Evolutionary conservation across 768 basidiomycete species (phyloP).

Genomic region (Boletus subcaerulescens): DNA sequence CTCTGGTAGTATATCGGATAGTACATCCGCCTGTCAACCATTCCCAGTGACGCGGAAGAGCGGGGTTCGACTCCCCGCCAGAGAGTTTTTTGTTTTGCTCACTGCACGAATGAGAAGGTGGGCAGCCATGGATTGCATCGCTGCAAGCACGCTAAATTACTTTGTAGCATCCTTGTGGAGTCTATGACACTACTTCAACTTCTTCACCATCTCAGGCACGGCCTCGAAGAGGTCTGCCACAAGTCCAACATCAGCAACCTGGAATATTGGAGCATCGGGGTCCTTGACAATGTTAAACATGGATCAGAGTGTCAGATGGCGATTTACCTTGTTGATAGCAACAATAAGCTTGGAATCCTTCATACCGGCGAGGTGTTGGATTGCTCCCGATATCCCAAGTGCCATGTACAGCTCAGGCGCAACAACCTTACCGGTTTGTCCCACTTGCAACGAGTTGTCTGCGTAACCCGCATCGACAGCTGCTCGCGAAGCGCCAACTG

Average conservation of each 20-base stretch:
- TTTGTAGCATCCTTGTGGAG: slow-evolving; percentile 9
- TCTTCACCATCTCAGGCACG: slow-evolving; percentile 87
- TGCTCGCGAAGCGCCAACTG: slow-evolving; percentile 96
- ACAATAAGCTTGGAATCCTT: slow-evolving; percentile 99
- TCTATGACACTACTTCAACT: slow-evolving; percentile 55
- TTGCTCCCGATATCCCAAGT: slow-evolving; percentile 95
- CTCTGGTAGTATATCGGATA: slow-evolving; percentile 48
- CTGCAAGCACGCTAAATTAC: neutral
- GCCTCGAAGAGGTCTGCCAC: slow-evolving; percentile 91
- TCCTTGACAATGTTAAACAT: slow-evolving; percentile 53
- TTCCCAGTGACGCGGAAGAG: slow-evolving; percentile 29
- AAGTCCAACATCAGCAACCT: slow-evolving; percentile 93
- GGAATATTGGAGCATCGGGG: slow-evolving; percentile 97
- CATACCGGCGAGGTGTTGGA: slow-evolving; percentile 99
- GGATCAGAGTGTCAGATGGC: neutral
- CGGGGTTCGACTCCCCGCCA: slow-evolving; percentile 49
- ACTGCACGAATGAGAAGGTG: no score
- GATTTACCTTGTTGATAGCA: slow-evolving; percentile 87
- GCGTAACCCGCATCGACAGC: slow-evolving; percentile 98
- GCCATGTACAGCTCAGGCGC: slow-evolving; percentile 97
- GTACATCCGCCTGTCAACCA: slow-evolving; percentile 47
- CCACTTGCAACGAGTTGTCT: slow-evolving; percentile 98
- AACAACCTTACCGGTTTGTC: slow-evolving; percentile 98
- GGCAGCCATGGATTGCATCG: neutral
- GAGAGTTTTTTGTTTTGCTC: slow-evolving; percentile 22